Percentiles rank a stretch among this genome's conserved stretches.
Conservation (phyloP, 805 yeast genomes). For the Pichia heedii region DNA sequence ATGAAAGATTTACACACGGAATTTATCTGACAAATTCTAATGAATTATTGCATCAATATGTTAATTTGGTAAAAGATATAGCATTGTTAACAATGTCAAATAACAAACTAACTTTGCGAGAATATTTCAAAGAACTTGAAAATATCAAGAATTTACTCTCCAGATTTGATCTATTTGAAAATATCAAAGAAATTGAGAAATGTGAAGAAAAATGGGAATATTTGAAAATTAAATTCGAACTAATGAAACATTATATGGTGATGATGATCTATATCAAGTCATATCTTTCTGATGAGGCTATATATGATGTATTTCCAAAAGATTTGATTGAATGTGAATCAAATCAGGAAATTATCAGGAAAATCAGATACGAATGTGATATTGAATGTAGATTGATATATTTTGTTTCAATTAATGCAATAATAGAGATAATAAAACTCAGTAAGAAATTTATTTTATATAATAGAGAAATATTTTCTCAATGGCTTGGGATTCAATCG, state of each 20-base stretch:
- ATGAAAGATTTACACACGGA: conserved; percentile 10
- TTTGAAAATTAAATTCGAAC: conserved; percentile 5
- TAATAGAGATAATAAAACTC: neutral
- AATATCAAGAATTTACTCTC: neutral
- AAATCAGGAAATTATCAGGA: neutral
- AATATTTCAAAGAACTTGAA: neutral
- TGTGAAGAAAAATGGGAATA: conserved; percentile 2
- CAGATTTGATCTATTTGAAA: neutral
- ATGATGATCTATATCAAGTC: neutral
- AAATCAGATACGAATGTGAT: neutral
- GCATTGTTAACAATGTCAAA: neutral
- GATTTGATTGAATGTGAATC: neutral
- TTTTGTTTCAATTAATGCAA: neutral
- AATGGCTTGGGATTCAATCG: conserved; percentile 4
- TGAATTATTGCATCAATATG: neutral
- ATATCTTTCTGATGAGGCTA: neutral
- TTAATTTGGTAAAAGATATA: neutral
- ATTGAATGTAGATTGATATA: neutral
- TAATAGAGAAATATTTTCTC: conserved; percentile 4
- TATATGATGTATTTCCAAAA: neutral
- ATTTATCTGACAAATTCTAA: neutral
- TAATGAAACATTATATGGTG: neutral
- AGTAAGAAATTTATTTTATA: conserved; percentile 4
- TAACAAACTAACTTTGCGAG: neutral
- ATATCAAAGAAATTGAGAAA: neutral